Conservation (phyloP, 2,329 filamentous ascomycete genomes). For the Claviceps cyperi region DNA sequence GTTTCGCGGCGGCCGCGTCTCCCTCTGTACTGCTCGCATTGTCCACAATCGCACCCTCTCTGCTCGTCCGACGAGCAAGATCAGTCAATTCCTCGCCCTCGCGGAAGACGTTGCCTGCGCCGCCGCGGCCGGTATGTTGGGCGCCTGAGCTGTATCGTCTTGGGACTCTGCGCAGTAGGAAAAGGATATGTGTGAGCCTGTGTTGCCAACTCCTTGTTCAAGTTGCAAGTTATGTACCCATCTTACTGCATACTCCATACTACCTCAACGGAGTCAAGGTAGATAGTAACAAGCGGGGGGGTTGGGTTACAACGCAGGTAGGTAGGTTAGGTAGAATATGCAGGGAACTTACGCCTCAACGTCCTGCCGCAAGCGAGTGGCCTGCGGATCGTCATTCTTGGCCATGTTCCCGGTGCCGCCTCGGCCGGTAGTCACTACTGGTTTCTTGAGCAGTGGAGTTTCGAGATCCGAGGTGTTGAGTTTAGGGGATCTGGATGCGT, state of each 20-base stretch:
- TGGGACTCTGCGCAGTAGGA: conserved; percentile 25
- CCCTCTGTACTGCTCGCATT: conserved; percentile 11
- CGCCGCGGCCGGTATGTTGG: conserved; percentile 58
- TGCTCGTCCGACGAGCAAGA: conserved; percentile 14
- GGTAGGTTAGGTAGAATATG: background rate
- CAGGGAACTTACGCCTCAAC: conserved; percentile 48
- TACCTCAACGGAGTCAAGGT: too few relatives aligned
- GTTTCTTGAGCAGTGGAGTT: conserved; percentile 69
- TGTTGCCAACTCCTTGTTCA: too few relatives aligned
- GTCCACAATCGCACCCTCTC: conserved; percentile 19
- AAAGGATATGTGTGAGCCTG: background rate
- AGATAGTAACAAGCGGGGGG: background rate
- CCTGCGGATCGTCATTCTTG: conserved; percentile 50
- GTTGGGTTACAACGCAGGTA: background rate
- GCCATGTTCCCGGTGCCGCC: conserved; percentile 85
- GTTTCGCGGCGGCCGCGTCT: conserved; percentile 22
- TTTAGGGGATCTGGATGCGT: conserved; percentile 35
- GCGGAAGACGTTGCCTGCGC: conserved; percentile 56
- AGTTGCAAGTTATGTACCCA: too few relatives aligned
- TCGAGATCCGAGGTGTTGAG: conserved; percentile 50
- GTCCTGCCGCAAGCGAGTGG: conserved; percentile 71
- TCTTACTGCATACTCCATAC: too few relatives aligned
- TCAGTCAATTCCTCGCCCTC: conserved; percentile 27
- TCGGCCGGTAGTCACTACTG: conserved; percentile 79
- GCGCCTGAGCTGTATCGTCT: conserved; percentile 43